Percentiles rank a stretch among this genome's conserved stretches.
These are phyloP conservation scores for Clarkia xantiana DNA, from an alignment of 345 rosid species.

Conservation along the genomic window DNA sequence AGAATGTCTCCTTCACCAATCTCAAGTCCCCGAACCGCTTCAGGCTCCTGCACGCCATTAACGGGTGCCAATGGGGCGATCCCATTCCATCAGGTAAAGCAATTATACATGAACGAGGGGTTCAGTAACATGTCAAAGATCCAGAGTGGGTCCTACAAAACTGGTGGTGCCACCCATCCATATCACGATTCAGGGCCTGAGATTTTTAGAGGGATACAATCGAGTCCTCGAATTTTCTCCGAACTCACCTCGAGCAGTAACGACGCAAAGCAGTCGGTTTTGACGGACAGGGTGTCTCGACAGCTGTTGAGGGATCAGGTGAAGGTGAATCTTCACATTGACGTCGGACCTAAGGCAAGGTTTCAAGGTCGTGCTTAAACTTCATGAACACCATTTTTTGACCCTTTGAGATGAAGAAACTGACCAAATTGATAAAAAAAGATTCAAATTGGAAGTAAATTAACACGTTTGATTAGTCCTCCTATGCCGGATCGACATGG, in stretches of 20 bases:
- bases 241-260: conserved; percentile 21
- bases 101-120: conserved; percentile 31
- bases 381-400: neutral
- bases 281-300: conserved; percentile 41
- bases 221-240: conserved; percentile 25
- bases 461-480: too few relatives aligned
- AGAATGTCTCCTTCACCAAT: conserved; percentile 56
- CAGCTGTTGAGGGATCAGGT: conserved; percentile 36
- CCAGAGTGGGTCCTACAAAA: conserved; percentile 15
- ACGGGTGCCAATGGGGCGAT: conserved; percentile 38
- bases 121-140: conserved; percentile 27
- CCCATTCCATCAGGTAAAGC: conserved; percentile 33
- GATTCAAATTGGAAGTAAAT: too few relatives aligned
- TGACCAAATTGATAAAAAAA: neutral
- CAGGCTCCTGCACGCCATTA: conserved; percentile 48
- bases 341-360: conserved; percentile 31
- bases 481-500: too few relatives aligned
- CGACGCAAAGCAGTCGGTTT: conserved; percentile 33
- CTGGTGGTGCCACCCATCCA: conserved; percentile 11
- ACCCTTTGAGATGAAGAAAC: conserved; percentile 1
- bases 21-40: conserved; percentile 42
- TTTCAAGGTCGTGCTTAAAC: conserved; percentile 13
- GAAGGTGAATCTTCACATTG: conserved; percentile 24
- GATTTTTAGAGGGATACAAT: conserved; percentile 30
- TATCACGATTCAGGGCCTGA: conserved; percentile 27